Evolutionary conservation across 805 yeast species (phyloP).

Genomic region (Saccharomycopsis fodiens): DNA sequence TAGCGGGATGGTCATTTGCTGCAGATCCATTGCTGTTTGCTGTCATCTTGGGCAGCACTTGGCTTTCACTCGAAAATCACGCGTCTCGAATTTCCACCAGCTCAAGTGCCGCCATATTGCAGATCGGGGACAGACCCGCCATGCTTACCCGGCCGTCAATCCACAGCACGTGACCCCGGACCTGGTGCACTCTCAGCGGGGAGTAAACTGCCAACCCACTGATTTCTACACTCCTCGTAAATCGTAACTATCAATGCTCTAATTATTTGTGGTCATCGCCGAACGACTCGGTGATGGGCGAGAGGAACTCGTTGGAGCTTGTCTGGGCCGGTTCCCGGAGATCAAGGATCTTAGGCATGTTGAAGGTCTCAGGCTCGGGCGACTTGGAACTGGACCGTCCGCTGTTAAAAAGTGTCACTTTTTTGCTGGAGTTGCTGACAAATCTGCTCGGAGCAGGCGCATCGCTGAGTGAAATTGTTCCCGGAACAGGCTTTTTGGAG

Average conservation of each 20-base stretch:
- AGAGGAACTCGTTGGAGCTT: conserved; percentile 6
- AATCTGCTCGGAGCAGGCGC: background rate
- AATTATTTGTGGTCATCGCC: conserved; percentile 9
- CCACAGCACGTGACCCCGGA: background rate
- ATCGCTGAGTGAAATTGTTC: background rate
- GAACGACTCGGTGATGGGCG: conserved; percentile 17
- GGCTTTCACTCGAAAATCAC: too few species aligned
- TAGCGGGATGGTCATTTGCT: conserved; percentile 26
- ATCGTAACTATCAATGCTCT: too few species aligned
- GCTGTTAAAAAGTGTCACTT: conserved; percentile 13
- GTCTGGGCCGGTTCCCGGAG: background rate
- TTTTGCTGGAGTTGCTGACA: conserved; percentile 1
- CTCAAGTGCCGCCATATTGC: too few species aligned
- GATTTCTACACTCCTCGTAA: too few species aligned
- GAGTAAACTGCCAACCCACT: too few species aligned
- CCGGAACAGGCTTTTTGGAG: conserved; percentile 16
- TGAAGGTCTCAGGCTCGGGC: background rate
- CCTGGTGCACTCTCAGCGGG: background rate
- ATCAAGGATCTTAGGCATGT: background rate
- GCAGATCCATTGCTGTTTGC: background rate
- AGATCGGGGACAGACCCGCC: too few species aligned
- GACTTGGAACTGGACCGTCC: background rate
- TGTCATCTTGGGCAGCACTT: background rate
- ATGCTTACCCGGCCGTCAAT: background rate
- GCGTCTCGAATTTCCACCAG: background rate